Conservation (phyloP, 495 filamentous ascomycete species). For the Xanthoparmelia taractica region DNA sequence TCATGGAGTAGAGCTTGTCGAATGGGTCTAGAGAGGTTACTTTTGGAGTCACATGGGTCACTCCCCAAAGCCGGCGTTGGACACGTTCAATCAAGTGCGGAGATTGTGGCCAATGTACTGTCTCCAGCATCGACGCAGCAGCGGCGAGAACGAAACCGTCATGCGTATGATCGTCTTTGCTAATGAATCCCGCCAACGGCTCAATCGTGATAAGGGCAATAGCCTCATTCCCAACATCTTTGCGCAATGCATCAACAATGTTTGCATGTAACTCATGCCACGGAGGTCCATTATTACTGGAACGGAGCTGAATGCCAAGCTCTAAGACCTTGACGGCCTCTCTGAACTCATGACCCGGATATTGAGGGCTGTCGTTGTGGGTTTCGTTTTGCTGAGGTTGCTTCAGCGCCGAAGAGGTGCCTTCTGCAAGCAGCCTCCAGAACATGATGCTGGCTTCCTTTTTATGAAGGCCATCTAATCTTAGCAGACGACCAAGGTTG, state of each 20-base stretch:
- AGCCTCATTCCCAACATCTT: conserved; percentile 58
- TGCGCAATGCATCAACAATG: conserved; percentile 49
- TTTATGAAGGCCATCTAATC: background rate
- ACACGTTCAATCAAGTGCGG: conserved; percentile 52
- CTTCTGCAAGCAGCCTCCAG: conserved; percentile 36
- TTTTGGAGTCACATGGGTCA: conserved; percentile 36
- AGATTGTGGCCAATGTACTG: conserved; percentile 24
- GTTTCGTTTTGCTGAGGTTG: conserved; percentile 3
- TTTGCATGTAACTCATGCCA: conserved; percentile 57
- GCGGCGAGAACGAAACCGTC: conserved; percentile 22
- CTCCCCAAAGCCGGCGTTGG: conserved; percentile 53
- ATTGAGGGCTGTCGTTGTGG: conserved; percentile 13
- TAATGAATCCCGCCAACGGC: conserved; percentile 53
- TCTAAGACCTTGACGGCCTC: conserved; percentile 60
- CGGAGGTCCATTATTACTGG: conserved; percentile 32
- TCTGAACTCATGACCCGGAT: conserved; percentile 49
- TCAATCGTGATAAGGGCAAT: conserved; percentile 58
- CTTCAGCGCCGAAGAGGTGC: conserved; percentile 28
- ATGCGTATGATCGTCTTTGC: conserved; percentile 18
- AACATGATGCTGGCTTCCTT: conserved; percentile 19
- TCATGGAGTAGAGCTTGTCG: conserved; percentile 51
- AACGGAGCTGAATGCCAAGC: conserved; percentile 45
- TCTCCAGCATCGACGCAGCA: conserved; percentile 27
- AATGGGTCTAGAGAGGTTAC: conserved; percentile 49
- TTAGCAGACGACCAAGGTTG: conserved; percentile 34